Base-by-base conservation (phyloP, 768 basidiomycete genomes). In the Lyophyllum decastes region DNA sequence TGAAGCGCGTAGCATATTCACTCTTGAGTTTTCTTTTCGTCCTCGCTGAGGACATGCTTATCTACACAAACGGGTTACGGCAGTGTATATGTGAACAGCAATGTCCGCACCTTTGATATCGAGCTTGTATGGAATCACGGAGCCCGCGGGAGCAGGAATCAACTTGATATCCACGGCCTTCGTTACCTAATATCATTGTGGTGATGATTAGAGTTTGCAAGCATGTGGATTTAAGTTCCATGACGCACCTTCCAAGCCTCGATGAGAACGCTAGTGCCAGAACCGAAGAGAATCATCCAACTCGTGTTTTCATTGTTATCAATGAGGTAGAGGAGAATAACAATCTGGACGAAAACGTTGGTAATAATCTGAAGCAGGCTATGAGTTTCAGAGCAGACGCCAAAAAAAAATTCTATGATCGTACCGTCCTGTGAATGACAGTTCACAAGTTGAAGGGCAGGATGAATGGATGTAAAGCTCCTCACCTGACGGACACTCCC, bases 21-120 rank as follows among this genome's bases (percentile, higher is more conserved):
- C 88, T 98, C 94, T 71, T 98, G 95, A 10, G 96, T 98, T 75
- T 90, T 95, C 80, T 91, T 95, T 76, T 99, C 97, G 67, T 98
- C 95, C 67, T 97, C 95, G 61, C 82, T 91, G n/a, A 98, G 81
- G 51, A 95, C 88, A 68, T 98, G 95, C 72, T 98, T 98, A 78
- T 98, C 97, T 82, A 80, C 35, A 38, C 16, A 14, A 57, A 50
- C 8, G 58, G 38, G 51, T 52, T 44, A 55, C 35, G 48, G 35
- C 47, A 41, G 34, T 59, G 34, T 57, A 49, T 56, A 63, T 57
- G 57, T 58, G 52, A 60, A 14, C 40, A 25, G 53, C 59, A 25
- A 50, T 33, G 53, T 33, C 56, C 77, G 57, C 70, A 91, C 93
- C 92, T 77, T 87, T 91, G 66, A 98, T 86, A 38, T 87, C 82